phyloP scores from a whole-genome alignment of 352 stramenopile species.

The Phytophthora crassamura region DNA sequence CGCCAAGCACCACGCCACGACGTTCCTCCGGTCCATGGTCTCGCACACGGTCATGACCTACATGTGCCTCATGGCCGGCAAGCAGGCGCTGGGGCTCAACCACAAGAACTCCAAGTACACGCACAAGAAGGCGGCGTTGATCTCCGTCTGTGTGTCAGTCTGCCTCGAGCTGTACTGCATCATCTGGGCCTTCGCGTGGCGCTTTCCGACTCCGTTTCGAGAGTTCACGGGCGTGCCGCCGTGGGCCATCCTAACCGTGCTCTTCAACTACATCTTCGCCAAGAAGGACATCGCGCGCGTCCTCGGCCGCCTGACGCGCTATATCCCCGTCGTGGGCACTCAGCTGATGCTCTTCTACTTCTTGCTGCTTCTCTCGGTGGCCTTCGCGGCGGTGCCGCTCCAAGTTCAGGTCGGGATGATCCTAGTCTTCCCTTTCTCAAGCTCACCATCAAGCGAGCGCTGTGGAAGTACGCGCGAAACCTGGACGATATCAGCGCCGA shows the following conservation, averaged over 20 bases:
- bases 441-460: slow-evolving; percentile 23
- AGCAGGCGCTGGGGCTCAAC: slow-evolving; percentile 12
- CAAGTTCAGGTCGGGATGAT: slow-evolving; percentile 15
- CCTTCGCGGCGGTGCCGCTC: slow-evolving; percentile 10
- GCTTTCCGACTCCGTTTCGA: slow-evolving; percentile 18
- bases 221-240: slow-evolving; percentile 11
- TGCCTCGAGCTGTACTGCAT: slow-evolving; percentile 18
- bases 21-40: slow-evolving; percentile 11
- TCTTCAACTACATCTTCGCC: slow-evolving; percentile 14
- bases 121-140: slow-evolving; percentile 7
- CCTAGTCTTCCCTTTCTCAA: slow-evolving; percentile 26
- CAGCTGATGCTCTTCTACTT: slow-evolving; percentile 30
- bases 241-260: slow-evolving; percentile 11
- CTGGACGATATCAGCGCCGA: slow-evolving; percentile 34
- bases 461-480: slow-evolving; percentile 26
- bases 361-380: slow-evolving; percentile 20
- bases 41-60: slow-evolving; percentile 14
- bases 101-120: slow-evolving; percentile 15
- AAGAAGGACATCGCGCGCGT: slow-evolving; percentile 9
- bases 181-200: slow-evolving; percentile 14
- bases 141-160: slow-evolving; percentile 9
- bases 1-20: background rate
- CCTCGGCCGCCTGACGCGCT: slow-evolving; percentile 1
- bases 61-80: slow-evolving; percentile 9
- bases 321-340: slow-evolving; percentile 15